A percentile compares a stretch with the other conserved stretches of the same genome.
Evolutionary conservation across 179 eudicot genomes (phyloP).

Genomic region (Sideroxylon spinosum): DNA sequence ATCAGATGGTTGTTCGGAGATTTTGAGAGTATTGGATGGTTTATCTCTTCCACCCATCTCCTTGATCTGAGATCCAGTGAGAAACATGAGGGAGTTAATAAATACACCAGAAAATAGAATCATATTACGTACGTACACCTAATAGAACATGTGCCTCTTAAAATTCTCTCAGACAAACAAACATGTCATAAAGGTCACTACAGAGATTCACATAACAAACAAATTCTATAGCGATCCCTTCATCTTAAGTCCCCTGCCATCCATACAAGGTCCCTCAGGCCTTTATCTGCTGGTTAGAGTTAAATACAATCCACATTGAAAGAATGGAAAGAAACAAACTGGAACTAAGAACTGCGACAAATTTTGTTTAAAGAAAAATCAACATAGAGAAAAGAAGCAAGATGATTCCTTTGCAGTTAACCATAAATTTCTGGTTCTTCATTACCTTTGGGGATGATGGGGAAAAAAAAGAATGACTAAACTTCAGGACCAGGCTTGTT

Average conservation of each 20-base stretch:
- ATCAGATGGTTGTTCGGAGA: constrained; percentile 56
- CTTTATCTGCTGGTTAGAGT: not conserved
- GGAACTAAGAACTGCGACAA: no score
- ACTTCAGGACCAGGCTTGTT: no score
- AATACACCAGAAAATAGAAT: constrained; percentile 10
- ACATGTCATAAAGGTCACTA: not conserved
- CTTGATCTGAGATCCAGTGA: constrained; percentile 51
- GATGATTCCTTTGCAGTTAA: no score
- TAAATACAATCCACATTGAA: not conserved
- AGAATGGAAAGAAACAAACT: not conserved
- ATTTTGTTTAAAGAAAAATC: no score
- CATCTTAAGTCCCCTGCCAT: no score
- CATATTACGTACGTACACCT: not conserved
- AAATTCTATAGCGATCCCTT: no score
- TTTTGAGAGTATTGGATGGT: constrained; percentile 37
- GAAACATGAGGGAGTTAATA: not conserved
- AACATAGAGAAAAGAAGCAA: no score
- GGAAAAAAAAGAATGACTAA: no score
- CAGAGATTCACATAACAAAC: not conserved
- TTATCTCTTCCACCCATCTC: constrained; percentile 69
- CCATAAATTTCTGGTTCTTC: no score
- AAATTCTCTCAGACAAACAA: not conserved
- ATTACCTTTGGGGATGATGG: no score
- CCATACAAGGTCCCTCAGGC: not conserved
- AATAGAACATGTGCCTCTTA: not conserved